Percentiles rank a stretch among this genome's conserved stretches.
Evolutionary conservation across 768 basidiomycete species (phyloP).

Genomic region (Dictyophora rubrovolvata): DNA sequence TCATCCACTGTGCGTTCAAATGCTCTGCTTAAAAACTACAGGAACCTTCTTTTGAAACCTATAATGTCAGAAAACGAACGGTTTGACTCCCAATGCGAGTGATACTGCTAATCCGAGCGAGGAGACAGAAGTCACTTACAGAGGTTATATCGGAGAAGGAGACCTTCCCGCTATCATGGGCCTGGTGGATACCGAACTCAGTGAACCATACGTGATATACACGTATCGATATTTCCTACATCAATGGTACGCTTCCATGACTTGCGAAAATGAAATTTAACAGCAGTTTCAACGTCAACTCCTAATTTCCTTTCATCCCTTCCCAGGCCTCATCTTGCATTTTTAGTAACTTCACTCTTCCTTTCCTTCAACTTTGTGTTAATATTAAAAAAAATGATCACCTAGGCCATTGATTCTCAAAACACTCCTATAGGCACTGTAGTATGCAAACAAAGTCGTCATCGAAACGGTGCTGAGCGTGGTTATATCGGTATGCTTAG

Average conservation of each 20-base stretch:
- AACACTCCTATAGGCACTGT: conserved; percentile 77
- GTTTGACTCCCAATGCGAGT: no score
- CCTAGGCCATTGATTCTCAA: conserved; percentile 46
- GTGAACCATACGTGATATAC: conserved; percentile 93
- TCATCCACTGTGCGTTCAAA: no score
- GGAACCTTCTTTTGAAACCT: no score
- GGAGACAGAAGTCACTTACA: conserved; percentile 41
- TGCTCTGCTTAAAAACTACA: no score
- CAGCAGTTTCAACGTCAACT: conserved; percentile 8
- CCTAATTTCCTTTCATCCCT: not conserved
- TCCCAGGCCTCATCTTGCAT: conserved; percentile 79
- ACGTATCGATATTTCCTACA: conserved; percentile 96
- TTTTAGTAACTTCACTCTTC: conserved; percentile 41
- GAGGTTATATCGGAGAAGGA: conserved; percentile 63
- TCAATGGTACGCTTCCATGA: conserved; percentile 64
- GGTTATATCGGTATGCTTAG: conserved; percentile 99
- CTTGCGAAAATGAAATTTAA: no score
- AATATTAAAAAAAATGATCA: not conserved
- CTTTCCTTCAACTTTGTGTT: not conserved
- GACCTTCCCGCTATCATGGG: conserved; percentile 79
- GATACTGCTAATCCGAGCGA: no score
- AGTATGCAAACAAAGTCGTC: conserved; percentile 93
- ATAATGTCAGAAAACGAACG: no score
- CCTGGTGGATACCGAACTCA: conserved; percentile 84
- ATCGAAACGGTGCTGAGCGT: conserved; percentile 62